Conservation (phyloP, 2,329 filamentous ascomycete genomes). For the Arthrobotrys sinensis region DNA sequence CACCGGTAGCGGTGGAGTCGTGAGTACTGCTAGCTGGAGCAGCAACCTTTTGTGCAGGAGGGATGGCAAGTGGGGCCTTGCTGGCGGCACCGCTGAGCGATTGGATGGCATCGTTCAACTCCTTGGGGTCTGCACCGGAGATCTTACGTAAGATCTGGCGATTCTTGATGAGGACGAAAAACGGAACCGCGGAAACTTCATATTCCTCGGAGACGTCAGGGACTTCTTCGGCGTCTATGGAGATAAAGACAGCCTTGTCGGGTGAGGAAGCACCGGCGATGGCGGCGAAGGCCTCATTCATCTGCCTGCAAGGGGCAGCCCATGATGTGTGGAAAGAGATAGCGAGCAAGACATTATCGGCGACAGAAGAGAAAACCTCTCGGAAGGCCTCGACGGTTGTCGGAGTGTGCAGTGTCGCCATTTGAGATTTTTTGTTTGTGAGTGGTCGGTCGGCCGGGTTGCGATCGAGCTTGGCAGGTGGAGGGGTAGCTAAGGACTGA, state of each 20-base stretch:
- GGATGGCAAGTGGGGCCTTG: constrained; percentile 66
- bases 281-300: constrained; percentile 71
- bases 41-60: constrained; percentile 64
- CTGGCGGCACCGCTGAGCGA: constrained; percentile 74
- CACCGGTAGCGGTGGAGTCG: constrained; percentile 62
- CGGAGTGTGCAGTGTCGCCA: constrained; percentile 85
- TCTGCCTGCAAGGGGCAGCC: constrained; percentile 96
- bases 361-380: constrained; percentile 76
- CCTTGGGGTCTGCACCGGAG: constrained; percentile 88
- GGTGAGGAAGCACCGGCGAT: constrained; percentile 43
- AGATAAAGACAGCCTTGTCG: constrained; percentile 82
- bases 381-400: constrained; percentile 81
- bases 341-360: constrained; percentile 80
- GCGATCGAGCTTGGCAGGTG: constrained; percentile 30
- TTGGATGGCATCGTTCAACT: constrained; percentile 88
- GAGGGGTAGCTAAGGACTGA: constrained; percentile 39
- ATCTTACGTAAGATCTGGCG: constrained; percentile 85
- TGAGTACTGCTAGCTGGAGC: constrained; percentile 54
- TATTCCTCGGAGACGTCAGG: constrained; percentile 92
- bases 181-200: constrained; percentile 94
- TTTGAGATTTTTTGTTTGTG: constrained; percentile 65
- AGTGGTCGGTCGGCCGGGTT: constrained; percentile 7
- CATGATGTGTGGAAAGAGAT: constrained; percentile 97
- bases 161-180: constrained; percentile 84
- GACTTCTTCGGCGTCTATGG: constrained; percentile 93